phyloP scores from a whole-genome alignment of 2,329 filamentous ascomycete species.

The Knufia petricola region DNA sequence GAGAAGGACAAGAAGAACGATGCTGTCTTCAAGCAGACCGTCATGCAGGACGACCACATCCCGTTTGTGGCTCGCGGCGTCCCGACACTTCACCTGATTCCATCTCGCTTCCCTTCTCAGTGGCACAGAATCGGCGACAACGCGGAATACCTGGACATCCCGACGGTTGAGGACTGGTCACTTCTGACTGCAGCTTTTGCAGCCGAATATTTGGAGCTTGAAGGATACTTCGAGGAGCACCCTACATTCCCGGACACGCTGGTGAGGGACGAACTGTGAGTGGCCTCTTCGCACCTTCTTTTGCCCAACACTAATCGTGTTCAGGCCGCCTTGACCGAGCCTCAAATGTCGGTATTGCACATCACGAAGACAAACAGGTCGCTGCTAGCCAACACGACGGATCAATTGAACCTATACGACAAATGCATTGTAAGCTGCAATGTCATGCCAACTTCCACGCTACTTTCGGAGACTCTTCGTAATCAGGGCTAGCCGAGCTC shows the following conservation, averaged over 20 bases:
- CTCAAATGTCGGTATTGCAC: not conserved
- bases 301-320: not conserved
- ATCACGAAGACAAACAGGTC: not conserved
- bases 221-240: constrained; percentile 39
- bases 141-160: constrained; percentile 69
- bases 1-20: constrained; percentile 27
- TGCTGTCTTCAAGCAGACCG: constrained; percentile 38
- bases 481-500: too few relatives aligned
- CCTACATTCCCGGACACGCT: not conserved
- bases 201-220: constrained; percentile 85
- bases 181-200: constrained; percentile 74
- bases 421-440: too few relatives aligned
- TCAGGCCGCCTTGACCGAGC: constrained; percentile 6
- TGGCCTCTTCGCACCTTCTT: not conserved
- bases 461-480: not conserved
- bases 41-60: constrained; percentile 77
- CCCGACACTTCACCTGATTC: constrained; percentile 81
- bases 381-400: too few relatives aligned
- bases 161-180: constrained; percentile 78
- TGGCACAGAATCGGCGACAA: constrained; percentile 86
- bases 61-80: constrained; percentile 84
- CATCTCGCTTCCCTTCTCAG: constrained; percentile 66
- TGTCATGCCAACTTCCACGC: too few relatives aligned
- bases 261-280: constrained; percentile 7
- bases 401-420: too few relatives aligned